Percentiles rank a stretch among this genome's conserved stretches.
Evolutionary conservation across 257 asterid genomes (phyloP).

Genomic region (Solanum pennellii): DNA sequence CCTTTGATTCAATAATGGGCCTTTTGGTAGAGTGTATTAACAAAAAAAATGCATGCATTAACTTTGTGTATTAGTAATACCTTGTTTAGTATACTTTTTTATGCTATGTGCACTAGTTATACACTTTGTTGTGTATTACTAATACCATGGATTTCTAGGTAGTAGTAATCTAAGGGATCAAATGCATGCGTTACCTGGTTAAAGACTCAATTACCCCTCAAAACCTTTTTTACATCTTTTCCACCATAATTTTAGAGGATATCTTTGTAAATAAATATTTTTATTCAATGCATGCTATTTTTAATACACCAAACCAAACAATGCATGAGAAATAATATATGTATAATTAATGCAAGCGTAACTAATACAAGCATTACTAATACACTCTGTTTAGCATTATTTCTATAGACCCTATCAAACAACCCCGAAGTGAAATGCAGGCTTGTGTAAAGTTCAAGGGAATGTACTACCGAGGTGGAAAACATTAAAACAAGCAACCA

Average conservation of each 20-base stretch:
- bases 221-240: neutral
- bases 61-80: neutral
- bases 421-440: neutral
- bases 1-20: neutral
- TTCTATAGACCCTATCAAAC: neutral
- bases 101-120: neutral
- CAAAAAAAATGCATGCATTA: neutral
- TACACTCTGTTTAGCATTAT: neutral
- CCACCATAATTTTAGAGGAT: neutral
- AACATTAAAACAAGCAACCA: neutral
- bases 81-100: neutral
- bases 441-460: neutral
- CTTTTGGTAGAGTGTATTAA: neutral
- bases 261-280: neutral
- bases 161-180: neutral
- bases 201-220: neutral
- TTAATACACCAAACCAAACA: neutral
- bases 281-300: neutral
- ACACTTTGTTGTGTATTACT: neutral
- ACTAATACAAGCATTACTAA: too few relatives aligned
- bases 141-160: neutral
- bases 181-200: neutral
- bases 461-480: neutral
- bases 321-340: neutral
- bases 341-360: neutral